phyloP scores from a whole-genome alignment of 176 grass and related monocot genomes.

The Leersia perrieri region DNA sequence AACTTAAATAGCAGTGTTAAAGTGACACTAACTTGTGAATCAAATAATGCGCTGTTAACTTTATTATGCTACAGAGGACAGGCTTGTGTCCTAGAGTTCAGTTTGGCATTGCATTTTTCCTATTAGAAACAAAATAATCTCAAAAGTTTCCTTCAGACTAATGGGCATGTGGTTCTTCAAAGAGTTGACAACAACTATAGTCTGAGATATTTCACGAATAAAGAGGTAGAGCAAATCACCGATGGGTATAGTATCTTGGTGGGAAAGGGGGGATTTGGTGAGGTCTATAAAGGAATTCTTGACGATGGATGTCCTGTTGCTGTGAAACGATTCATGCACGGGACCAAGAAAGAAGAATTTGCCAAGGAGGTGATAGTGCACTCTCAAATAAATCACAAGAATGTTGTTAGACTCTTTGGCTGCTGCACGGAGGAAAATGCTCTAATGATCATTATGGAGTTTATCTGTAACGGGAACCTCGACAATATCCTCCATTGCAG shows the following conservation, averaged over 20 bases:
- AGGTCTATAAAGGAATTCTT: neutral
- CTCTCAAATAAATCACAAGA: constrained; percentile 15
- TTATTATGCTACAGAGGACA: too few species aligned
- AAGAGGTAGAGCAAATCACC: neutral
- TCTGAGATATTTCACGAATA: neutral
- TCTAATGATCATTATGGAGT: neutral
- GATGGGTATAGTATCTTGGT: neutral
- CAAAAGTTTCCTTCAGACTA: neutral
- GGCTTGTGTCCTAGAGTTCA: too few species aligned
- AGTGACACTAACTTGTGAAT: too few species aligned
- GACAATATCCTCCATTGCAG: neutral
- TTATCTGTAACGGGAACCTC: neutral
- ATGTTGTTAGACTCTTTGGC: neutral
- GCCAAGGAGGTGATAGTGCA: constrained; percentile 8
- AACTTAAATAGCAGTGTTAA: too few species aligned
- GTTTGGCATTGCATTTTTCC: too few species aligned
- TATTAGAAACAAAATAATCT: neutral
- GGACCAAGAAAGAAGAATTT: constrained; percentile 2
- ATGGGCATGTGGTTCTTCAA: neutral
- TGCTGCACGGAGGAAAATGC: constrained; percentile 11
- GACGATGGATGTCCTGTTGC: neutral
- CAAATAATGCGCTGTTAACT: too few species aligned
- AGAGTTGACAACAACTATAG: neutral
- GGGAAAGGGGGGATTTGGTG: neutral
- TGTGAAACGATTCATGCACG: neutral